Evolutionary conservation across 192 early-diverging fungal genomes (phyloP), one percentile per base, ranked within the genome.

Genomic region (Chytriomyces sp.): DNA sequence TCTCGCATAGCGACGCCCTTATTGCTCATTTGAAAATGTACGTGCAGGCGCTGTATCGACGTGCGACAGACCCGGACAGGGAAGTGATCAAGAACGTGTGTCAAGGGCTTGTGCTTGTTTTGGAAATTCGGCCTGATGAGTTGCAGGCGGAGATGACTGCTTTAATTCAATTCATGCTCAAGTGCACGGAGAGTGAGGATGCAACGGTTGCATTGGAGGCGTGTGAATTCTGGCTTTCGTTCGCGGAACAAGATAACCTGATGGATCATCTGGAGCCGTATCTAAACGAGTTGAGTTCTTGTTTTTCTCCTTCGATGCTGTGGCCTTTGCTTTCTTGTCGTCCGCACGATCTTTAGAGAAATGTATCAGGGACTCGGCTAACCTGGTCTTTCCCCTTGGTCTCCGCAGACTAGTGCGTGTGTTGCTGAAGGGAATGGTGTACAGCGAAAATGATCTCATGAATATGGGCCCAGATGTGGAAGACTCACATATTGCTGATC

Each of bases 161-260:
- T 77, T 89, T 98, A 43, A 93, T 98, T 64, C 90, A 93, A 79
- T 99, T 97, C 82, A 98, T 99, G 94, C 87, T 99, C 9, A 93
- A 91, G 82, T 94, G 92, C 60, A 98, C 94, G n/a, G 90, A 93
- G 75, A 78, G 75, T 70, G 86, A 88, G 20, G 94, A 97, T 71
- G 88, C 93, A 23, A 86, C 90, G 45, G 90, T 98, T 62, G 97
- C 97, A n/a, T 86, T 97, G 72, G 98, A 98, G 83, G 97, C 97
- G 9, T 96, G 95, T 82, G 98, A 99, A 85, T 99, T 99, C 83
- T 99, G 97, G 97, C 81, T 97, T 46, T 92, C 93, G 50, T 95
- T 98, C 88, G 95, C 94, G 66, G 98, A 99, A 83, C 95, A 96
- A 75, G 92, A 94, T 59, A 89, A 89, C 43, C 77, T 97, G 72